Evolutionary conservation across 257 asterid genomes (phyloP).

Genomic region (Primulina tabacum): DNA sequence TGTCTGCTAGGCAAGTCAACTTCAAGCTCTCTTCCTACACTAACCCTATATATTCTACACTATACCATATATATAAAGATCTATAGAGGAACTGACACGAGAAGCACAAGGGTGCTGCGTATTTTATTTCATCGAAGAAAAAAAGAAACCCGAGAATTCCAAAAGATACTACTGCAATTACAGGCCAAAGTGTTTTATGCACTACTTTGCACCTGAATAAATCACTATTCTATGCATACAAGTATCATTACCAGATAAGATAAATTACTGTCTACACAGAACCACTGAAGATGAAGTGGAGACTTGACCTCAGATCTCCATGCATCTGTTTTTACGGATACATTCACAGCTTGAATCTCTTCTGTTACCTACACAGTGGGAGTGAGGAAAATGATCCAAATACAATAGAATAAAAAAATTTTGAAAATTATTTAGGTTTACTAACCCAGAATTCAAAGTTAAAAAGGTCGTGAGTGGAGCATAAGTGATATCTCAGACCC

Average conservation of each 20-base stretch:
- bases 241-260: constrained; percentile 18
- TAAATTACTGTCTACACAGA: constrained; percentile 6
- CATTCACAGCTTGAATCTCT: constrained; percentile 96
- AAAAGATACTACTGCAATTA: constrained; percentile 12
- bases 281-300: constrained; percentile 19
- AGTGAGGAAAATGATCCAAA: constrained; percentile 21
- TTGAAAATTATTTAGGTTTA: constrained; percentile 30
- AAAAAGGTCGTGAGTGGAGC: constrained; percentile 83
- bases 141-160: background rate
- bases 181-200: background rate
- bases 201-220: constrained; percentile 3
- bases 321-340: constrained; percentile 71
- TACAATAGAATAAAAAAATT: background rate
- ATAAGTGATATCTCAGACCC: constrained; percentile 91
- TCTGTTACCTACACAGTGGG: constrained; percentile 62
- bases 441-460: constrained; percentile 98
- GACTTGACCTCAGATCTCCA: constrained; percentile 88
- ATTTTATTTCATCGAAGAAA: constrained; percentile 15
- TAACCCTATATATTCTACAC: background rate
- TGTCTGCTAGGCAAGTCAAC: constrained; percentile 7
- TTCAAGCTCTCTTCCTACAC: background rate
- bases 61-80: background rate
- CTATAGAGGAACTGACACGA: background rate
- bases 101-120: background rate
- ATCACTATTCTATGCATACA: background rate